Base-by-base conservation (phyloP, 2,329 filamentous ascomycete genomes). In the Eurotiales sp. region DNA sequence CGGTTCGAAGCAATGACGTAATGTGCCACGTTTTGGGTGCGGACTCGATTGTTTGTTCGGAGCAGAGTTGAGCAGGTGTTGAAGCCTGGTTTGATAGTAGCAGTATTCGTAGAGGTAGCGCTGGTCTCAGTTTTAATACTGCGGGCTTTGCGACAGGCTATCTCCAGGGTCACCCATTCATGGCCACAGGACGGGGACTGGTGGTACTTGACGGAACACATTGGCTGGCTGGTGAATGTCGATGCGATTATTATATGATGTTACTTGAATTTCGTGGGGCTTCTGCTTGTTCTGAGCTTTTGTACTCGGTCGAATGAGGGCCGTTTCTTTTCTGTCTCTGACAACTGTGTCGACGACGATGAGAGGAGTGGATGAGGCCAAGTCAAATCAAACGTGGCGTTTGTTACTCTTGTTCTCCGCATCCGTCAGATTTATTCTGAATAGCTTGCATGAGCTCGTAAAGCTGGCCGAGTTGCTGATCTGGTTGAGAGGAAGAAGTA, bases 361-460 rank as follows among this genome's bases (percentile, higher is more conserved):
- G n/a, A n/a, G n/a, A n/a, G n/a, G n/a, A n/a, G n/a, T n/a, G n/a
- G n/a, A n/a, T n/a, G n/a, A n/a, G n/a, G n/a, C n/a, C n/a, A n/a
- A n/a, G n/a, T n/a, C n/a, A n/a, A n/a, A n/a, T n/a, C 25, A 27
- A 10, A 27, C 10, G 25, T 27, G 10, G 10, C 25, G 5, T 27
- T 27, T n/a, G n/a, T 45, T 49, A 53, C 37, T 53, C 39, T 15
- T 49, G 22, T 25, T 53, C 51, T 40, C 45, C 52, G 8, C 39
- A 40, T 34, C 47, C 48, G 15, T 54, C 52, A 22, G 32, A 32
- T 22, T 54, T 51, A 15, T 51, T 51, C 25, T 51, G 50, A 12
- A 54, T 95, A 2, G 88, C 82, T 67, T 87, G 81, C 90, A 96
- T 95, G 51, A 99, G 76, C 67, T 97, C 92, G 65, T 96, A 96